Conservation (phyloP, 2,329 filamentous ascomycete species). For the Talaromyces sp. region DNA sequence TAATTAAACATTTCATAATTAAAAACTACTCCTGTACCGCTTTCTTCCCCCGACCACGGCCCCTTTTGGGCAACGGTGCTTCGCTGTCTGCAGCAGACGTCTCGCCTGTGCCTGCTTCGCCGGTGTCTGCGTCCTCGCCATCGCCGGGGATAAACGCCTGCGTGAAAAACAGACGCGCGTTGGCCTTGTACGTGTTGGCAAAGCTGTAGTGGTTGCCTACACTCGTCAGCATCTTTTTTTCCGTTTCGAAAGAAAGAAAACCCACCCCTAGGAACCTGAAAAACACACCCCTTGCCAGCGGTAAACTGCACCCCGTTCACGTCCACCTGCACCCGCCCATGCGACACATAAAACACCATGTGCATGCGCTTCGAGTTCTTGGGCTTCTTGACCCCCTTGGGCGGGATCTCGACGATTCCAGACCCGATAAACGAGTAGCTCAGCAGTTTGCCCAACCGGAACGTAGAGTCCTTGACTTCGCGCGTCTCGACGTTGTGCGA, state of each 20-base stretch:
- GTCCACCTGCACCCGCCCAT: conserved; percentile 74
- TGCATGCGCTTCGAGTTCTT: conserved; percentile 97
- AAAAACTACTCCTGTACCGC: not conserved
- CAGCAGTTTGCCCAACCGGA: conserved; percentile 84
- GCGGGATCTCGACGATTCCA: conserved; percentile 82
- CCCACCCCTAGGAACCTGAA: conserved; percentile 92
- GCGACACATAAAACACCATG: conserved; percentile 89
- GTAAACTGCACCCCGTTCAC: conserved; percentile 59
- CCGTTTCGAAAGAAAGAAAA: not conserved
- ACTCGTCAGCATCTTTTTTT: not conserved
- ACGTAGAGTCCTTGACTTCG: conserved; percentile 61
- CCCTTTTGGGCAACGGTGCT: not conserved
- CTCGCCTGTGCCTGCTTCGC: not conserved
- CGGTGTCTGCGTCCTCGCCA: conserved; percentile 15
- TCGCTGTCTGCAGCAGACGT: not conserved
- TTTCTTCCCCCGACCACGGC: conserved; percentile 1
- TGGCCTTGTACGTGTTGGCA: conserved; percentile 66
- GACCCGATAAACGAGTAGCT: conserved; percentile 81
- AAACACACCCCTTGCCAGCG: conserved; percentile 82
- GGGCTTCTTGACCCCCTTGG: conserved; percentile 73
- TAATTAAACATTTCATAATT: not conserved
- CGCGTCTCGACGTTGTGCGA: conserved; percentile 52
- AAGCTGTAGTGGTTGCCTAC: conserved; percentile 87
- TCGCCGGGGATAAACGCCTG: conserved; percentile 66
- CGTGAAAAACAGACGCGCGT: conserved; percentile 82